A percentile compares a stretch with the other conserved stretches of the same genome.
Conservation (phyloP, 257 asterid genomes). For the Lavandula angustifolia region DNA sequence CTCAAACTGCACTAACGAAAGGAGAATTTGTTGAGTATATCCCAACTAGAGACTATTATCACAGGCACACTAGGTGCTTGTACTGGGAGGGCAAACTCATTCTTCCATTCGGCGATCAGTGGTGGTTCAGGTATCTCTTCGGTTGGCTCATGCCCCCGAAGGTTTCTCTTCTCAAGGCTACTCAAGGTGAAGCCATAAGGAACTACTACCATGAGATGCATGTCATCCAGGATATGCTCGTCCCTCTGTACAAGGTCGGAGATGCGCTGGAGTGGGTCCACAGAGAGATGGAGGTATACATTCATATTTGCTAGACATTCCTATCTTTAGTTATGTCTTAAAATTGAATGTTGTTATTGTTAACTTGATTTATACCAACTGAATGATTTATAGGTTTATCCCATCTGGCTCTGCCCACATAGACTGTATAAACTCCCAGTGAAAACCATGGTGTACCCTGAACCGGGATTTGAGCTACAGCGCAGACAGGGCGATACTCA, state of each 20-base stretch:
- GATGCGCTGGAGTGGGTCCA: slow-evolving; percentile 91
- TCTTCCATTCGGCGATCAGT: slow-evolving; percentile 91
- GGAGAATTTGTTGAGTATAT: slow-evolving; percentile 93
- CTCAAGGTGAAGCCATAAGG: slow-evolving; percentile 91
- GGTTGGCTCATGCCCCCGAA: slow-evolving; percentile 98
- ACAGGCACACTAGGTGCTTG: slow-evolving; percentile 92
- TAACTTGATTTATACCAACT: slow-evolving; percentile 23
- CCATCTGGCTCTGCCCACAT: slow-evolving; percentile 99
- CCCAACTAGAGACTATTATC: slow-evolving; percentile 91
- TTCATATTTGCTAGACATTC: background rate
- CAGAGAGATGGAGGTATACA: slow-evolving; percentile 84
- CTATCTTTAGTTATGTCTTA: background rate
- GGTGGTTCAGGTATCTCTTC: slow-evolving; percentile 84
- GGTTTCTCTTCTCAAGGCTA: slow-evolving; percentile 94
- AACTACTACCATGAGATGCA: slow-evolving; percentile 96
- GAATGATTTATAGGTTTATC: slow-evolving; percentile 71
- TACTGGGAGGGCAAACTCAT: slow-evolving; percentile 99
- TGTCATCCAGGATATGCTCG: slow-evolving; percentile 95
- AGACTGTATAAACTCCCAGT: slow-evolving; percentile 74
- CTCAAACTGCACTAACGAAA: slow-evolving; percentile 80
- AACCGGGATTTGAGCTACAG: slow-evolving; percentile 86
- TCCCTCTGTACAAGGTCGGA: slow-evolving; percentile 89
- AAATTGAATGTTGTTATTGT: background rate
- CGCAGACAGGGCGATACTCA: slow-evolving; percentile 84
- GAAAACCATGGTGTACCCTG: slow-evolving; percentile 89